phyloP scores from a whole-genome alignment of 352 stramenopile genomes.

The Pythium aristosporum region DNA sequence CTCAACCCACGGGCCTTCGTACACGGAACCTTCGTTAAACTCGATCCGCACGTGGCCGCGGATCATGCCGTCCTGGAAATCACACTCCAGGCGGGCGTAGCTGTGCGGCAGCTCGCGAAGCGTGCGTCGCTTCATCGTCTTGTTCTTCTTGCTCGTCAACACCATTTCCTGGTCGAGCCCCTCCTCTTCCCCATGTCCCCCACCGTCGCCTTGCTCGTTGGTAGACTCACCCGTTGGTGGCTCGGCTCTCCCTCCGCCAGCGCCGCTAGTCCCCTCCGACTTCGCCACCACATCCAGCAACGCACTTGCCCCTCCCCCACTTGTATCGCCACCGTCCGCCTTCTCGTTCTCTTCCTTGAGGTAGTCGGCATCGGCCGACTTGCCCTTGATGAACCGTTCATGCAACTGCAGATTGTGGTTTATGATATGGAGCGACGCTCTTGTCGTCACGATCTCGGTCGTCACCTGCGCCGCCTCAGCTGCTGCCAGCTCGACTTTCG shows the following conservation, averaged over 20 bases:
- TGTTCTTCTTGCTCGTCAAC: slow-evolving; percentile 12
- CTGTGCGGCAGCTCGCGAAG: slow-evolving; percentile 54
- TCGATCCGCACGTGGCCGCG: slow-evolving; percentile 63
- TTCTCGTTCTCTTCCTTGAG: slow-evolving; percentile 42
- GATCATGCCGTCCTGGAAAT: slow-evolving; percentile 68
- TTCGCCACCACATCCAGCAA: slow-evolving; percentile 14
- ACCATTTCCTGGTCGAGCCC: neutral
- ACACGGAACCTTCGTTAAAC: slow-evolving; percentile 76
- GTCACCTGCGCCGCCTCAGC: slow-evolving; percentile 17
- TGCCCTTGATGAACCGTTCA: slow-evolving; percentile 67
- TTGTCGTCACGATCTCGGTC: slow-evolving; percentile 42
- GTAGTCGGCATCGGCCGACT: slow-evolving; percentile 57
- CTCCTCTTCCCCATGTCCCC: neutral
- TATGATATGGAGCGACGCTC: slow-evolving; percentile 62
- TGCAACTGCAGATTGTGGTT: slow-evolving; percentile 74
- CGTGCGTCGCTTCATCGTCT: slow-evolving; percentile 20
- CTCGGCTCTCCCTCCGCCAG: neutral
- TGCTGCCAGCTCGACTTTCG: slow-evolving; percentile 24
- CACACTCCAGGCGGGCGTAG: slow-evolving; percentile 72
- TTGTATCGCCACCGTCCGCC: slow-evolving; percentile 9
- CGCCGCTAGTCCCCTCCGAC: neutral
- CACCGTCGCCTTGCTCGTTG: neutral
- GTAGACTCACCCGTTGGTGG: slow-evolving; percentile 2
- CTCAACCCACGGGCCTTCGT: slow-evolving; percentile 82
- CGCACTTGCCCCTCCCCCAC: slow-evolving; percentile 9